Conservation (phyloP, 495 filamentous ascomycete genomes). For the Neurospora pannonica region DNA sequence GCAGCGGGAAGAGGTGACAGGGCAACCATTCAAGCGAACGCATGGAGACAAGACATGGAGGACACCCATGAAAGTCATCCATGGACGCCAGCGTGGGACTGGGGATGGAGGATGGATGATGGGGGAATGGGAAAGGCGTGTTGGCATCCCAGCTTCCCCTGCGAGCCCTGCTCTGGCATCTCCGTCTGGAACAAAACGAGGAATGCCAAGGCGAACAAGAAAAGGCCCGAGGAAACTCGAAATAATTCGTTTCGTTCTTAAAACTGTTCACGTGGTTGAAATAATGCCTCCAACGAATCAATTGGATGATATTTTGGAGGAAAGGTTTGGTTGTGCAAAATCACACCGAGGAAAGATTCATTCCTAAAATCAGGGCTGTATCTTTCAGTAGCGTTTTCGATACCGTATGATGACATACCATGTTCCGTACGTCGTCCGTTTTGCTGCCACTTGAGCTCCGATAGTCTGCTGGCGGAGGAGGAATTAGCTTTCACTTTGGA, state of each 20-base stretch:
- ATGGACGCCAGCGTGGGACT: conserved; percentile 9
- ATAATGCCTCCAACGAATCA: not conserved
- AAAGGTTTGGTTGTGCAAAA: not conserved
- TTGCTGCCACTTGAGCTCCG: not conserved
- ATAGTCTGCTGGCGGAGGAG: not conserved
- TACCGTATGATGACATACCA: not conserved
- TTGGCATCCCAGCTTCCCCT: not conserved
- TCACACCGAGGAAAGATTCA: not conserved
- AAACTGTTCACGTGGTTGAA: not conserved
- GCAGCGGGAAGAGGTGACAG: conserved; percentile 19
- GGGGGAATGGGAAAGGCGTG: conserved; percentile 5
- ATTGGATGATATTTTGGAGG: not conserved
- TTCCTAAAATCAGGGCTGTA: not conserved
- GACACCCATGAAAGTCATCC: conserved; percentile 13
- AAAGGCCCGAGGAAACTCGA: not conserved
- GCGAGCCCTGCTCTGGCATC: not conserved
- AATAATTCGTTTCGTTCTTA: not conserved
- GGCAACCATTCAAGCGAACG: conserved; percentile 10
- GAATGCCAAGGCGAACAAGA: not conserved
- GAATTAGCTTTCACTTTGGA: not conserved
- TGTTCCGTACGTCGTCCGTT: not conserved
- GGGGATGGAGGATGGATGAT: conserved; percentile 1
- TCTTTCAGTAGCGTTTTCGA: not conserved
- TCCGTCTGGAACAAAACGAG: not conserved
- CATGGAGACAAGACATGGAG: conserved; percentile 16